Percentiles rank a stretch among this genome's conserved stretches.
phyloP scores from a whole-genome alignment of 2,329 filamentous ascomycete species.

The Trichophyton mentagrophytes region DNA sequence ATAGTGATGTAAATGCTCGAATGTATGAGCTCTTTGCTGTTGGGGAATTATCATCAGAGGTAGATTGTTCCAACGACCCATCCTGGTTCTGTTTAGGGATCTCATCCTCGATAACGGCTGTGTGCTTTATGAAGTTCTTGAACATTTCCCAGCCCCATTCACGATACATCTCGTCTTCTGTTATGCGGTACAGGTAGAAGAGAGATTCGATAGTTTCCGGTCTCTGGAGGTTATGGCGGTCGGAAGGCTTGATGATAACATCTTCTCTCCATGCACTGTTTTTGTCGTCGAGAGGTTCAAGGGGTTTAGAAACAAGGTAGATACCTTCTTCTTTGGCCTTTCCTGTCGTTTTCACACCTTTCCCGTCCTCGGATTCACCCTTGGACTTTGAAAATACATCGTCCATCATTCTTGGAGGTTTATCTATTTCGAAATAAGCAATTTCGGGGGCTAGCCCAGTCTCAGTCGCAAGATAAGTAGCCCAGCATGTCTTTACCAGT shows the following conservation, averaged over 20 bases:
- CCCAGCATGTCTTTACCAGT: conserved; percentile 94
- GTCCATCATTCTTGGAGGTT: conserved; percentile 46
- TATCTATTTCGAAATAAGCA: conserved; percentile 68
- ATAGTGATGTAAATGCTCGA: conserved; percentile 65
- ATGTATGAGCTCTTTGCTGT: conserved; percentile 18
- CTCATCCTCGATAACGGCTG: conserved; percentile 52
- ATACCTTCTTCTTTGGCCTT: conserved; percentile 20
- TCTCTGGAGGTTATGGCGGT: conserved; percentile 83
- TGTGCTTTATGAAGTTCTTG: conserved; percentile 75
- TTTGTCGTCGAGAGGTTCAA: conserved; percentile 21
- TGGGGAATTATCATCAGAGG: background rate
- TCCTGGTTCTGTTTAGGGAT: background rate
- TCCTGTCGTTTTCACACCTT: conserved; percentile 6
- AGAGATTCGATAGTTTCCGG: conserved; percentile 94
- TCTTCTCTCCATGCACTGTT: conserved; percentile 56
- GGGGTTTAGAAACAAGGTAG: conserved; percentile 23
- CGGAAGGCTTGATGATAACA: conserved; percentile 65
- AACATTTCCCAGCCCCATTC: conserved; percentile 99
- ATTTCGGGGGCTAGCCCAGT: conserved; percentile 94
- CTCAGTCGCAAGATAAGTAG: conserved; percentile 81
- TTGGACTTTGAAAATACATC: conserved; percentile 18
- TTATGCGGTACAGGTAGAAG: conserved; percentile 98
- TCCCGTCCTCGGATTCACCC: background rate
- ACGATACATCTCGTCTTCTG: conserved; percentile 73
- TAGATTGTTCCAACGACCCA: background rate